Conservation (phyloP, 352 stramenopile genomes). For the Phytophthora aleatoria region DNA sequence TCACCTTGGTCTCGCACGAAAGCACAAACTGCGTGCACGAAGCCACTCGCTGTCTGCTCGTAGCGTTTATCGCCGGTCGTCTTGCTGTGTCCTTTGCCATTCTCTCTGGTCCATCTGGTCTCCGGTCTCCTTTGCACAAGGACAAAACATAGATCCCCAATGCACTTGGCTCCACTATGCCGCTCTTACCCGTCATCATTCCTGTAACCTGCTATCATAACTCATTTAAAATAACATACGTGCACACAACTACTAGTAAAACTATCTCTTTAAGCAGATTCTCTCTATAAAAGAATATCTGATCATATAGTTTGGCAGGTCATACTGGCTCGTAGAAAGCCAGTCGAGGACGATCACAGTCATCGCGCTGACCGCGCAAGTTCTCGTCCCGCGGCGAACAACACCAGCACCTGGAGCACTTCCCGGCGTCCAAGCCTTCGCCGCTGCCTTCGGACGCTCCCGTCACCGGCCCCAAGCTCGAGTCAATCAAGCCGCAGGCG, state of each 20-base stretch:
- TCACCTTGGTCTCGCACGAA: constrained; percentile 6
- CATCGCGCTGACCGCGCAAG: constrained; percentile 18
- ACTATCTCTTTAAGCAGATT: neutral
- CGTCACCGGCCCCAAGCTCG: constrained; percentile 30
- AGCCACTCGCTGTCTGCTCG: constrained; percentile 23
- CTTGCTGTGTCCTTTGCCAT: constrained; percentile 7
- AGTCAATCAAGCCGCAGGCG: constrained; percentile 30
- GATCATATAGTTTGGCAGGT: constrained; percentile 6
- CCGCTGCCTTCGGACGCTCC: constrained; percentile 14
- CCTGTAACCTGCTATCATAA: constrained; percentile 3
- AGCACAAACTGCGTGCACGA: constrained; percentile 9
- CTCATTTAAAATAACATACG: too few relatives aligned
- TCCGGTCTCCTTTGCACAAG: constrained; percentile 16
- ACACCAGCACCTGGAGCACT: constrained; percentile 11
- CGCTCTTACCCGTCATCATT: neutral
- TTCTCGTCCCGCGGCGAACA: constrained; percentile 27
- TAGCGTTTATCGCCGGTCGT: constrained; percentile 28
- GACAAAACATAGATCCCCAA: neutral
- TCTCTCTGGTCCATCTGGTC: constrained; percentile 28
- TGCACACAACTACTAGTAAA: neutral
- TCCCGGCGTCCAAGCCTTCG: constrained; percentile 10
- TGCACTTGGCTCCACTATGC: constrained; percentile 1
- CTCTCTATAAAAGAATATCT: neutral
- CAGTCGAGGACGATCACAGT: constrained; percentile 25
- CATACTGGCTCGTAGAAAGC: constrained; percentile 29